These are phyloP conservation scores for Aureobasidium musti DNA, from an alignment of 2,329 filamentous ascomycete genomes.

Conservation along the genomic window DNA sequence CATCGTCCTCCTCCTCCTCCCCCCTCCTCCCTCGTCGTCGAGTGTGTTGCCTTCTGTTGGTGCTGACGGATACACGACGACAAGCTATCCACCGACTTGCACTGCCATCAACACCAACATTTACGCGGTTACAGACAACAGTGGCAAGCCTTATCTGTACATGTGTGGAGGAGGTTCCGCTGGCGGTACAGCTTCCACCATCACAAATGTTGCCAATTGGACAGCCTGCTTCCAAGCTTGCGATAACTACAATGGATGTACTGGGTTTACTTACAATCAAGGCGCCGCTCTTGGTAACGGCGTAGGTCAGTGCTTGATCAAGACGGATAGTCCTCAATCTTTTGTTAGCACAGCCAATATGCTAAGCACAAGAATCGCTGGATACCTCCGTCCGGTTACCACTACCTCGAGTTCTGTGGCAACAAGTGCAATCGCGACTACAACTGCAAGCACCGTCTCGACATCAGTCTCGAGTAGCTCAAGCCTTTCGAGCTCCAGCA, in stretches of 20 bases:
- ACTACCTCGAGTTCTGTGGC: slow-evolving; percentile 2
- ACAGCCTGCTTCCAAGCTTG: slow-evolving; percentile 35
- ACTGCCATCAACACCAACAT: slow-evolving; percentile 30
- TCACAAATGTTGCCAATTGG: slow-evolving; percentile 26
- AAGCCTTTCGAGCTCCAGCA: not conserved
- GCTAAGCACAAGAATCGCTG: slow-evolving; percentile 28
- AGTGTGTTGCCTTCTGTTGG: slow-evolving; percentile 4
- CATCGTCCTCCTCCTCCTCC: no score
- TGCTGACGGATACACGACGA: slow-evolving; percentile 29
- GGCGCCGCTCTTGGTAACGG: slow-evolving; percentile 32
- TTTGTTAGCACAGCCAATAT: slow-evolving; percentile 31
- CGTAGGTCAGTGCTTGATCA: slow-evolving; percentile 33
- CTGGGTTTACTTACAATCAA: slow-evolving; percentile 34
- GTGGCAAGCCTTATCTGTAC: slow-evolving; percentile 27
- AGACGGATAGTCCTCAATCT: slow-evolving; percentile 27
- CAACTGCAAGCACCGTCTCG: not conserved
- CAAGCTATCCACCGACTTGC: slow-evolving; percentile 29
- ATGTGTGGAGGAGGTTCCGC: slow-evolving; percentile 32
- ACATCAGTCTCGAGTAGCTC: not conserved
- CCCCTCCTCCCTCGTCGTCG: no score
- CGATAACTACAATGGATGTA: slow-evolving; percentile 33
- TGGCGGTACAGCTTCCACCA: slow-evolving; percentile 5
- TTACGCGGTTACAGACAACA: slow-evolving; percentile 27
- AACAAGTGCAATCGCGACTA: not conserved
- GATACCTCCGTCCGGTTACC: slow-evolving; percentile 9